phyloP scores from a whole-genome alignment of 2,329 filamentous ascomycete species.

The Monilinia polystroma region DNA sequence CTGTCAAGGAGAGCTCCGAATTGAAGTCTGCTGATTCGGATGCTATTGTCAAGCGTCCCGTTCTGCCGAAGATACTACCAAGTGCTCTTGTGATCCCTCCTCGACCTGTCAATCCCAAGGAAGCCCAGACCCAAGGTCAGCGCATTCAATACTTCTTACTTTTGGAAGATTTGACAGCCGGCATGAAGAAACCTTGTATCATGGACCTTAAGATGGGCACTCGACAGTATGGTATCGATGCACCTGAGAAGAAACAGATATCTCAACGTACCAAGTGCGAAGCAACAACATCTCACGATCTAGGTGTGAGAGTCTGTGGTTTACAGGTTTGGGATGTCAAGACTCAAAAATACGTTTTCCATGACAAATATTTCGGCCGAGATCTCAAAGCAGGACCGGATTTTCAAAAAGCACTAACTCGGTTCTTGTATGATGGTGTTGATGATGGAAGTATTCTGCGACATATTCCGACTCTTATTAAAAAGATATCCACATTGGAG shows the following conservation, averaged over 20 bases:
- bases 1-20: not conserved
- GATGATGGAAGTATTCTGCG: conserved; percentile 76
- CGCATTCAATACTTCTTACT: conserved; percentile 91
- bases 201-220: conserved; percentile 99
- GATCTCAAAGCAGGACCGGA: conserved; percentile 82
- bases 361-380: conserved; percentile 96
- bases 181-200: conserved; percentile 95
- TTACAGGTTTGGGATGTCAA: conserved; percentile 94
- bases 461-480: conserved; percentile 83
- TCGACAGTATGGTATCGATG: conserved; percentile 92
- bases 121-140: conserved; percentile 63
- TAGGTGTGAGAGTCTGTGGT: conserved; percentile 91
- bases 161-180: conserved; percentile 90
- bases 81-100: conserved; percentile 37
- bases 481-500: conserved; percentile 81
- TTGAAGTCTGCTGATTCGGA: not conserved
- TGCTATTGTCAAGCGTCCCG: not conserved
- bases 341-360: conserved; percentile 83
- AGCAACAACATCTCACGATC: conserved; percentile 83
- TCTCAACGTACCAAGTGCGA: conserved; percentile 93
- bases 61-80: not conserved
- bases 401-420: conserved; percentile 83
- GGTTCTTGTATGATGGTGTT: conserved; percentile 88
- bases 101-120: conserved; percentile 72
- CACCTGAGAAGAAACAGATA: conserved; percentile 84